These are phyloP conservation scores for Penicillium cinerascens DNA, from an alignment of 495 filamentous ascomycete genomes.

Conservation along the genomic window DNA sequence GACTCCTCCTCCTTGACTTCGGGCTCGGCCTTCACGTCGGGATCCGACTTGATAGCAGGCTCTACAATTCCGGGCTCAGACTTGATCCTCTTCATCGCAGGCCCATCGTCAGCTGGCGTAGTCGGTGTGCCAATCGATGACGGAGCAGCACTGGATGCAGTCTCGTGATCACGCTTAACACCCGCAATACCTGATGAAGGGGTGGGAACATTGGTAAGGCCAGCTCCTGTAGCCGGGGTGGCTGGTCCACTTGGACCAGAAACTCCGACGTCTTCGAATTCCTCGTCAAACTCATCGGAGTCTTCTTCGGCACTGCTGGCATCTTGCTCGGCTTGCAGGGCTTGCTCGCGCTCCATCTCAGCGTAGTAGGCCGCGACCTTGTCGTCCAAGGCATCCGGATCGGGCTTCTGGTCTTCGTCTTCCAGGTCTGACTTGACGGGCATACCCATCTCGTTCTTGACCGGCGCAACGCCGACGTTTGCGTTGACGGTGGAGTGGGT, in stretches of 20 bases:
- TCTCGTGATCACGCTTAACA: conserved; percentile 41
- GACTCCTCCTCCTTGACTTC: conserved; percentile 35
- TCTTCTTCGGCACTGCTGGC: conserved; percentile 46
- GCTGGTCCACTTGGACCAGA: conserved; percentile 37
- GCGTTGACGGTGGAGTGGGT: conserved; percentile 73
- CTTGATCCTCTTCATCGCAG: conserved; percentile 45
- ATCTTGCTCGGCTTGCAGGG: conserved; percentile 44
- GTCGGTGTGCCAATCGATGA: conserved; percentile 44
- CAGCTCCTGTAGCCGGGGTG: conserved; percentile 33
- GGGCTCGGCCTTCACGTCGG: conserved; percentile 6
- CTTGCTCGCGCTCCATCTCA: conserved; percentile 49
- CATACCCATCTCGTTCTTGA: conserved; percentile 37
- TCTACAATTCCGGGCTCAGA: conserved; percentile 17
- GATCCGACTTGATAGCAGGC: conserved; percentile 31
- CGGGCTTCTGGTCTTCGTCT: conserved; percentile 55
- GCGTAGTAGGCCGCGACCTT: conserved; percentile 52
- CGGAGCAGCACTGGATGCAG: conserved; percentile 38
- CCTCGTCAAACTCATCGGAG: conserved; percentile 47
- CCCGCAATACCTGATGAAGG: conserved; percentile 20
- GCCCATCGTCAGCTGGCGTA: conserved; percentile 38
- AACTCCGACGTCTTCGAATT: conserved; percentile 48
- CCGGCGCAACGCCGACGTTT: conserved; percentile 12
- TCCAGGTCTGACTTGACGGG: conserved; percentile 45
- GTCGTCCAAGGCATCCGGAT: conserved; percentile 42
- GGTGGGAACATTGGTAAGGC: conserved; percentile 30